These are phyloP conservation scores for Pichia gijzeniarum DNA, from an alignment of 805 yeast genomes.

Conservation along the genomic window DNA sequence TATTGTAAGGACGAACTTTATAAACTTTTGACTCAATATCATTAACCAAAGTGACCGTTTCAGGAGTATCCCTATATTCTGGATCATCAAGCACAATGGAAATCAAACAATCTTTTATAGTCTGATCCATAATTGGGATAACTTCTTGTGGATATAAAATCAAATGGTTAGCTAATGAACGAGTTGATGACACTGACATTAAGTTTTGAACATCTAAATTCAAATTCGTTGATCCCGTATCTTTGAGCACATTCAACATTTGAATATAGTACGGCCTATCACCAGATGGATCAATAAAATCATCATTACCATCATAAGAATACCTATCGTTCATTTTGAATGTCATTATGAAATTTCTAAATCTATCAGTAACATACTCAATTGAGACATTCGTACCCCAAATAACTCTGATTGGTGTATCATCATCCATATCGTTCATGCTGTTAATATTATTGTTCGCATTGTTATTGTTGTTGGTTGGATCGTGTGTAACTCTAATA, in stretches of 20 bases:
- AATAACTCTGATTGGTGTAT: constrained; percentile 82
- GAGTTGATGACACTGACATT: constrained; percentile 66
- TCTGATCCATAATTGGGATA: constrained; percentile 95
- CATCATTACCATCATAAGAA: constrained; percentile 35
- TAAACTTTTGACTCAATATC: constrained; percentile 77
- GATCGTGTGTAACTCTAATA: not conserved
- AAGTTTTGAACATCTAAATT: constrained; percentile 81
- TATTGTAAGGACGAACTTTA: constrained; percentile 84
- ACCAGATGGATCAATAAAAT: constrained; percentile 44
- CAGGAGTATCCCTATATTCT: constrained; percentile 8
- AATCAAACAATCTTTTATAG: constrained; percentile 83
- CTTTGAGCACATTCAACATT: constrained; percentile 66
- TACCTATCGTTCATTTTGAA: constrained; percentile 75
- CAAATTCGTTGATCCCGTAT: constrained; percentile 71
- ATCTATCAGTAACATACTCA: constrained; percentile 73
- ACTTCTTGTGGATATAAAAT: constrained; percentile 95
- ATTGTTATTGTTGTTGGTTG: not conserved
- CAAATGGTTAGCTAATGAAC: constrained; percentile 76
- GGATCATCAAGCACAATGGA: constrained; percentile 54
- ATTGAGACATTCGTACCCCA: constrained; percentile 99
- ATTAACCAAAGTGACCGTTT: constrained; percentile 32
- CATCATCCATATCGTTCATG: constrained; percentile 17
- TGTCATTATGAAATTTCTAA: constrained; percentile 76
- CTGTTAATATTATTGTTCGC: not conserved
- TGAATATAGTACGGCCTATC: constrained; percentile 70